Conservation (phyloP, 108 stramenopile genomes). For the Cyclotella sp. region DNA sequence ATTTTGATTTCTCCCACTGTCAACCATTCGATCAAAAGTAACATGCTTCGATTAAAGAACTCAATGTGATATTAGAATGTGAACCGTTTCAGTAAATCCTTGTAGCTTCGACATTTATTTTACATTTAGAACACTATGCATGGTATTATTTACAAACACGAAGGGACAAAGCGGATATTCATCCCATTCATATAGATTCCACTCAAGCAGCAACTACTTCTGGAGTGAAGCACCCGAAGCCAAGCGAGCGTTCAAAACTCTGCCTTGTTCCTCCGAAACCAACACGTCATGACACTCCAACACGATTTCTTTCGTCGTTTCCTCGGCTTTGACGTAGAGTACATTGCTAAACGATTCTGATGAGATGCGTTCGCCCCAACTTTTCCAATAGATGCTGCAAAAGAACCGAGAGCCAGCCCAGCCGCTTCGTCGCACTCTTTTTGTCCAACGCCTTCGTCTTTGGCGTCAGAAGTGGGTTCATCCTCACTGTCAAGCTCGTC, state of each 20-base stretch:
- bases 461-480: not conserved
- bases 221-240: not conserved
- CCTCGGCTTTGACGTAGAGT: not conserved
- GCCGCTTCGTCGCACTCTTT: not conserved
- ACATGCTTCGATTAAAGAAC: too few relatives aligned
- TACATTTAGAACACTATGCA: too few relatives aligned
- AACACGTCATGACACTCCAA: not conserved
- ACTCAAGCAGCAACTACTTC: not conserved
- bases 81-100: not conserved
- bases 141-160: too few relatives aligned
- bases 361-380: not conserved
- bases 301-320: not conserved
- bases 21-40: too few relatives aligned
- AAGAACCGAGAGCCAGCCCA: conserved; percentile 1
- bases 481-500: conserved; percentile 13
- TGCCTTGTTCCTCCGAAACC: not conserved
- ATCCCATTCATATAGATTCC: not conserved
- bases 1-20: too few relatives aligned
- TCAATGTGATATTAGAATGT: too few relatives aligned
- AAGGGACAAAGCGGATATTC: too few relatives aligned
- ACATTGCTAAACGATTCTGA: not conserved
- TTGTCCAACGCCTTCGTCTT: not conserved
- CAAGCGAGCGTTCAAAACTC: not conserved
- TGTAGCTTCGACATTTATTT: too few relatives aligned
- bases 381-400: conserved; percentile 9